These are phyloP conservation scores for Porphyrellus cyaneotinctus DNA, from an alignment of 768 basidiomycete genomes.

Conservation along the genomic window DNA sequence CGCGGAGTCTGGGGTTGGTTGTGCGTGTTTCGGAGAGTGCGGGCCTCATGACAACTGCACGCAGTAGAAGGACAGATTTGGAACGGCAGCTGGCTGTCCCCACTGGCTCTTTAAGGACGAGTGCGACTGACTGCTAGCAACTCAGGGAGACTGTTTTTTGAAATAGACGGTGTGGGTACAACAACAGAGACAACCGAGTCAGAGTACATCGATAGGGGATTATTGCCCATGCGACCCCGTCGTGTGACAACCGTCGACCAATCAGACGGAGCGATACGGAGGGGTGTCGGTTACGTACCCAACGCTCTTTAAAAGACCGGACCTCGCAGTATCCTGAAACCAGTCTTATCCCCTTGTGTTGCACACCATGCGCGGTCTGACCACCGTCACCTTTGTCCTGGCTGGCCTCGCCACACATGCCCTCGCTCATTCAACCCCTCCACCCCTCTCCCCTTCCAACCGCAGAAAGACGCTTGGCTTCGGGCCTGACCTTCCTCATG, in stretches of 20 bases:
- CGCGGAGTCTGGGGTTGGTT: background rate
- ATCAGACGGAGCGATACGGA: conserved; percentile 7
- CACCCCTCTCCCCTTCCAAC: background rate
- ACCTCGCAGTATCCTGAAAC: too few species aligned
- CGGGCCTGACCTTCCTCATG: conserved; percentile 75
- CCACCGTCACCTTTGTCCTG: conserved; percentile 57
- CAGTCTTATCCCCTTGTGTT: background rate
- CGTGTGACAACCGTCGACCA: conserved; percentile 21
- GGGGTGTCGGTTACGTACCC: conserved; percentile 21
- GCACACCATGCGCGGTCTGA: conserved; percentile 55
- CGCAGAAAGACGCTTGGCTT: conserved; percentile 87
- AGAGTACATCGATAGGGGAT: conserved; percentile 6
- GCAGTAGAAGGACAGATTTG: conserved; percentile 2
- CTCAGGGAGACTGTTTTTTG: background rate
- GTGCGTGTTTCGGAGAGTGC: too few species aligned
- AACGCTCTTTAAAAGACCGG: conserved; percentile 14
- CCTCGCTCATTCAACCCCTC: conserved; percentile 40
- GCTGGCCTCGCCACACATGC: conserved; percentile 57
- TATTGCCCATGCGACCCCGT: conserved; percentile 13
- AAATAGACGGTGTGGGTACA: too few species aligned
- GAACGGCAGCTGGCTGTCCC: background rate
- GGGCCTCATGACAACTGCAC: background rate
- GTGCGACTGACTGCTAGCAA: background rate
- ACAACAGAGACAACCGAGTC: conserved; percentile 8
- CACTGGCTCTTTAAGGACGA: background rate